phyloP scores from a whole-genome alignment of 495 filamentous ascomycete species.

The Penicillium subrubescens region DNA sequence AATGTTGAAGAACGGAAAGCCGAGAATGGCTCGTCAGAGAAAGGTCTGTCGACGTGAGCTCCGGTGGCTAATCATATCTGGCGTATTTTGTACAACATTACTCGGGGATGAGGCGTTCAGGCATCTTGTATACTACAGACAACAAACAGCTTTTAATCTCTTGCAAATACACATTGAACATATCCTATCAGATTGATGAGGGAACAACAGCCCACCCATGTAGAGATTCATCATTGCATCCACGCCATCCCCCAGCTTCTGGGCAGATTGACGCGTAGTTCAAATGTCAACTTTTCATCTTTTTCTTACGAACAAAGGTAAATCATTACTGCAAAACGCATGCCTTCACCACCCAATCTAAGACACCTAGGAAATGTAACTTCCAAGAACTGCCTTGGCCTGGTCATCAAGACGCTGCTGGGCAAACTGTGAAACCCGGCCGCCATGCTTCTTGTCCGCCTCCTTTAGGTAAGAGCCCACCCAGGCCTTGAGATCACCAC shows the following conservation, averaged over 20 bases:
- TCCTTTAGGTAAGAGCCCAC: conserved; percentile 70
- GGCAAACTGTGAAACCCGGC: conserved; percentile 58
- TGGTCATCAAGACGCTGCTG: conserved; percentile 60
- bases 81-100: neutral
- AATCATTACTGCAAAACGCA: neutral
- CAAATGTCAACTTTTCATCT: conserved; percentile 5
- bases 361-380: conserved; percentile 52
- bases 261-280: neutral
- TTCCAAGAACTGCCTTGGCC: conserved; percentile 53
- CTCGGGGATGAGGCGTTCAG: neutral
- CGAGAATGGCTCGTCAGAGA: conserved; percentile 7
- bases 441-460: conserved; percentile 56
- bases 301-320: neutral
- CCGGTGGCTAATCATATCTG: neutral
- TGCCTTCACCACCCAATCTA: neutral
- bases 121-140: neutral
- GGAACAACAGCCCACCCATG: conserved; percentile 1
- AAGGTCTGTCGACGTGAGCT: neutral
- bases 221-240: conserved; percentile 20
- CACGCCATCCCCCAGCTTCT: neutral
- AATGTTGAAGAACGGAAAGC: conserved; percentile 49
- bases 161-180: neutral
- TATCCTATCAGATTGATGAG: neutral
- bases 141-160: neutral
- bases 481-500: conserved; percentile 75